Evolutionary conservation across 805 yeast genomes (phyloP).

Genomic region (Saccharomycopsis selenospora): DNA sequence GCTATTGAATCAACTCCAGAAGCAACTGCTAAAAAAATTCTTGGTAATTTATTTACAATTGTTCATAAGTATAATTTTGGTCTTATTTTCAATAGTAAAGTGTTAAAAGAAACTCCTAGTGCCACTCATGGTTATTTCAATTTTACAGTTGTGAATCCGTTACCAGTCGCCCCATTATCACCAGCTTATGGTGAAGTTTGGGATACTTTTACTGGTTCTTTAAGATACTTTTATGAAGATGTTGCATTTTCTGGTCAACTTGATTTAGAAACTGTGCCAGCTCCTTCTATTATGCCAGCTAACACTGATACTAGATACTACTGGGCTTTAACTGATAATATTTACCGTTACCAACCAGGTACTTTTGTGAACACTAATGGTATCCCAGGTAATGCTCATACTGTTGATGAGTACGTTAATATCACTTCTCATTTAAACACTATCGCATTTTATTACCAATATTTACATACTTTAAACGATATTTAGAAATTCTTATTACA

Average conservation of each 20-base stretch:
- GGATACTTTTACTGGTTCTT: constrained; percentile 53
- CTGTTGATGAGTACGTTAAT: constrained; percentile 54
- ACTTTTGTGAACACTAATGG: constrained; percentile 20
- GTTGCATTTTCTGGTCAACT: constrained; percentile 35
- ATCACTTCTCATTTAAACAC: constrained; percentile 52
- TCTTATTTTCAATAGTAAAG: constrained; percentile 33
- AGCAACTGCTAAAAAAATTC: constrained; percentile 35
- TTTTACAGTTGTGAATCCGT: constrained; percentile 26
- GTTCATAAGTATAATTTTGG: constrained; percentile 46
- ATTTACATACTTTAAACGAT: constrained; percentile 37
- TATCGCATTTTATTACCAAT: constrained; percentile 50
- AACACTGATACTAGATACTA: constrained; percentile 66
- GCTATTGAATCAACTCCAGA: constrained; percentile 46
- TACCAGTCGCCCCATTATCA: constrained; percentile 49
- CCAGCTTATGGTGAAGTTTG: constrained; percentile 44
- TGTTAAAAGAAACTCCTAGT: constrained; percentile 24
- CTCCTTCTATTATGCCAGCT: constrained; percentile 58
- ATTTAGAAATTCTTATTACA: background rate
- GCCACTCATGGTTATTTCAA: constrained; percentile 38
- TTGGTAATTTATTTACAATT: constrained; percentile 31
- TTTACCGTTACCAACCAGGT: constrained; percentile 55
- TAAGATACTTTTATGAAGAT: constrained; percentile 57
- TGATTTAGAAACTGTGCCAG: constrained; percentile 25
- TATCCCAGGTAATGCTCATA: constrained; percentile 34
- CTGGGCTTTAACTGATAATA: constrained; percentile 54